Conservation (phyloP, 139 green algal genomes). For the Haematococcus lacustris region DNA sequence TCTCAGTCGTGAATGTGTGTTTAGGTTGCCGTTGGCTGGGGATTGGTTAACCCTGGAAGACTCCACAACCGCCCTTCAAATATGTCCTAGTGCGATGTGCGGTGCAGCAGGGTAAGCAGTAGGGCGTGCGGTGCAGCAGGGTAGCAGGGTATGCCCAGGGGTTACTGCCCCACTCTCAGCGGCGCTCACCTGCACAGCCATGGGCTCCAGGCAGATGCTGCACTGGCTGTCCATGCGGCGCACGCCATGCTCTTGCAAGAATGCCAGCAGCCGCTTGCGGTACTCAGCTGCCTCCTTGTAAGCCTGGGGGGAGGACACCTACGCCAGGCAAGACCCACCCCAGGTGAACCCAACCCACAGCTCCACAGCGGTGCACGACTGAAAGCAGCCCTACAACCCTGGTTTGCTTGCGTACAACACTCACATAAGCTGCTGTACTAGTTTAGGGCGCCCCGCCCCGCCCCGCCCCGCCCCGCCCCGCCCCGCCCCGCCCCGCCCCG, state of each 20-base stretch:
- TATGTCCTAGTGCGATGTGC: not conserved
- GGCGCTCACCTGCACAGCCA: constrained; percentile 7
- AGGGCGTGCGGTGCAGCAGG: not conserved
- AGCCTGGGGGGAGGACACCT: not conserved
- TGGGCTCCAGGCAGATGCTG: constrained; percentile 9
- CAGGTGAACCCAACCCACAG: not conserved
- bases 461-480: too few relatives aligned
- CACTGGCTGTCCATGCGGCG: constrained; percentile 4
- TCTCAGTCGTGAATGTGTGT: not conserved
- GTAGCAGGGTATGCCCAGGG: not conserved
- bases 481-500: not conserved
- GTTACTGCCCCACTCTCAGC: not conserved
- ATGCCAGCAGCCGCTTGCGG: constrained; percentile 6
- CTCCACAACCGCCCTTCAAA: not conserved
- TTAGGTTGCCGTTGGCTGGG: not conserved
- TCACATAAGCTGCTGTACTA: not conserved
- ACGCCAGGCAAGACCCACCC: not conserved
- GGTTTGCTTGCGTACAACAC: not conserved
- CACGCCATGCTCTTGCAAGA: constrained; percentile 5
- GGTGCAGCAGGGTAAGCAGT: not conserved
- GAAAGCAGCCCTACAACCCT: not conserved
- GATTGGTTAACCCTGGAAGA: not conserved
- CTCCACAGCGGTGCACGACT: not conserved
- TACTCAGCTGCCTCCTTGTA: not conserved
- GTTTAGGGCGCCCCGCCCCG: too few relatives aligned